Conservation (phyloP, 768 basidiomycete genomes). For the Neoboletus brunneissimus region DNA sequence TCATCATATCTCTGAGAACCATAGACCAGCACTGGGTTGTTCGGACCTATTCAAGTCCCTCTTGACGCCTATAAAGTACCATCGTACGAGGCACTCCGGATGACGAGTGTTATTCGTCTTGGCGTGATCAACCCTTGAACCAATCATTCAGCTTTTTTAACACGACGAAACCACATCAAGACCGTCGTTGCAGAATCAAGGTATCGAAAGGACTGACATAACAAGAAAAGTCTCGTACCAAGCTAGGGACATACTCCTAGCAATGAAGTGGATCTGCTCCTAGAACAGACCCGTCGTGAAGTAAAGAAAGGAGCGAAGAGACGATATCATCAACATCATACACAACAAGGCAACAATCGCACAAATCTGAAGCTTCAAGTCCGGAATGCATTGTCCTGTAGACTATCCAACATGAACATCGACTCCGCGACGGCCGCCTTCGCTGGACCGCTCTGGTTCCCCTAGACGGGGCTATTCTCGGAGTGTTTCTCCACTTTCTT, state of each 20-base stretch:
- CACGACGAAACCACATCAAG: background rate
- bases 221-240: background rate
- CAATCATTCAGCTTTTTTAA: background rate
- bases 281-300: background rate
- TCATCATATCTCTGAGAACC: background rate
- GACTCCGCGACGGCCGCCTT: background rate
- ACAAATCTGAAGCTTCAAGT: background rate
- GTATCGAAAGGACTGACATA: background rate
- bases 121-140: background rate
- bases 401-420: background rate
- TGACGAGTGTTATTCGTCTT: background rate
- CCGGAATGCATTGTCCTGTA: background rate
- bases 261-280: background rate
- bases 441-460: background rate
- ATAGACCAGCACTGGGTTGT: background rate
- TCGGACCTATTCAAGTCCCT: too few species aligned
- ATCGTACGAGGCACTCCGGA: background rate
- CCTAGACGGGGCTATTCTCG: slow-evolving; percentile 8
- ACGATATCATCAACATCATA: background rate
- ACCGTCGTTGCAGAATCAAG: background rate
- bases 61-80: background rate
- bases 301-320: background rate
- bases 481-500: slow-evolving; percentile 3
- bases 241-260: background rate
- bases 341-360: background rate